These are phyloP conservation scores for Trichosanthes truncata DNA, from an alignment of 306 rosid genomes.

Conservation along the genomic window DNA sequence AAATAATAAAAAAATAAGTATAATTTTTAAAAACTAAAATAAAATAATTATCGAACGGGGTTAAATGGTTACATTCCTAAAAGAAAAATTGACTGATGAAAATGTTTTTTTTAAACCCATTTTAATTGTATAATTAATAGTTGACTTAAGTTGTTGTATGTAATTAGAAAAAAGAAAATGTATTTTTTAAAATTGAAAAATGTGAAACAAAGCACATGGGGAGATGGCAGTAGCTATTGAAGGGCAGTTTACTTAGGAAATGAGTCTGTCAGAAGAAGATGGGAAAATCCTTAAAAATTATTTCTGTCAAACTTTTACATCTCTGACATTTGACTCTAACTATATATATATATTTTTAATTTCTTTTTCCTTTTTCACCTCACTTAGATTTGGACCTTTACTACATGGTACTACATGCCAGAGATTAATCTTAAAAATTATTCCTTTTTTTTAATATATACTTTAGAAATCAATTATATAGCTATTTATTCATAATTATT, in stretches of 20 bases:
- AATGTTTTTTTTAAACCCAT: too few relatives aligned
- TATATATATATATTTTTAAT: fast-evolving
- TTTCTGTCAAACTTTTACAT: background rate
- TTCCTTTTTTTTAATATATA: too few relatives aligned
- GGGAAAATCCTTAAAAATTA: background rate
- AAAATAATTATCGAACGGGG: too few relatives aligned
- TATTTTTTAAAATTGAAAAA: background rate
- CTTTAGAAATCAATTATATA: background rate
- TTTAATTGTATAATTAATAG: background rate
- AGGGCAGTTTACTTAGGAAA: conserved; percentile 1
- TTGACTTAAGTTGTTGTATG: background rate
- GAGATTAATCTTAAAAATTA: too few relatives aligned
- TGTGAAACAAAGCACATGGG: conserved; percentile 6
- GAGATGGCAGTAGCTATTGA: conserved; percentile 1
- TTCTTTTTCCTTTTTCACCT: background rate
- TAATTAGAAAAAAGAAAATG: background rate
- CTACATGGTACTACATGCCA: background rate
- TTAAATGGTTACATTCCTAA: too few relatives aligned
- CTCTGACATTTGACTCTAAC: background rate
- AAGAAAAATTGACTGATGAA: too few relatives aligned
- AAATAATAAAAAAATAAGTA: too few relatives aligned
- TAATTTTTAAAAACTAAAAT: too few relatives aligned
- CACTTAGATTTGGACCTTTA: background rate
- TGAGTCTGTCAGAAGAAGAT: background rate
- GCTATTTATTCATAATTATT: background rate